Conservation (phyloP, 306 rosid species). For the Inga laurina region DNA sequence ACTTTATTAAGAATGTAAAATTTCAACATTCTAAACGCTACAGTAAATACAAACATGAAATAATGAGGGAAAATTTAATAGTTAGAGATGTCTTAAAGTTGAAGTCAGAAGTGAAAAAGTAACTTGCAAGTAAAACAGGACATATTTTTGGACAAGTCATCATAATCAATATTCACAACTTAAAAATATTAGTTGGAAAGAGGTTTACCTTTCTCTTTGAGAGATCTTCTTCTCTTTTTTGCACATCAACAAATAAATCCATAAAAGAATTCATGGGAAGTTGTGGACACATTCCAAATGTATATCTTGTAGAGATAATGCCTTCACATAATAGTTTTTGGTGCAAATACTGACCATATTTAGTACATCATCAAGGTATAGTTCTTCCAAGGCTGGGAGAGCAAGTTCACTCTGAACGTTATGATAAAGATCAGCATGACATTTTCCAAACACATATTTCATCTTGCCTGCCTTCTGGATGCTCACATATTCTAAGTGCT, state of each 20-base stretch:
- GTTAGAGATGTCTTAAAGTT: too few relatives aligned
- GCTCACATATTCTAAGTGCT: not conserved
- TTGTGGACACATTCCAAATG: not conserved
- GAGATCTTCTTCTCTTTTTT: not conserved
- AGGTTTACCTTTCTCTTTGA: not conserved
- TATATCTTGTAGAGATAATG: not conserved
- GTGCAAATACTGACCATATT: conserved; percentile 1
- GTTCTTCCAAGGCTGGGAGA: not conserved
- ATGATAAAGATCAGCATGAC: not conserved
- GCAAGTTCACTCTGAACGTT: not conserved
- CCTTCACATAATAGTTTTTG: not conserved
- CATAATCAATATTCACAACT: not conserved
- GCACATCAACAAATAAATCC: not conserved
- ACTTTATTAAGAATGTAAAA: not conserved
- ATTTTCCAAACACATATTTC: conserved; percentile 24
- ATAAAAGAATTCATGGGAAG: not conserved
- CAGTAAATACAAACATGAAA: too few relatives aligned
- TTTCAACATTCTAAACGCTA: not conserved
- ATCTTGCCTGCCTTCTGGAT: not conserved
- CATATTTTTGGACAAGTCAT: too few relatives aligned
- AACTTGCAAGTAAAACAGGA: too few relatives aligned
- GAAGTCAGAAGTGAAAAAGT: too few relatives aligned
- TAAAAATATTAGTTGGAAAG: not conserved
- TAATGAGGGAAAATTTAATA: too few relatives aligned
- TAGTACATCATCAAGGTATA: not conserved